phyloP scores from a whole-genome alignment of 805 yeast genomes.

The Metschnikowia chrysomelidarum region DNA sequence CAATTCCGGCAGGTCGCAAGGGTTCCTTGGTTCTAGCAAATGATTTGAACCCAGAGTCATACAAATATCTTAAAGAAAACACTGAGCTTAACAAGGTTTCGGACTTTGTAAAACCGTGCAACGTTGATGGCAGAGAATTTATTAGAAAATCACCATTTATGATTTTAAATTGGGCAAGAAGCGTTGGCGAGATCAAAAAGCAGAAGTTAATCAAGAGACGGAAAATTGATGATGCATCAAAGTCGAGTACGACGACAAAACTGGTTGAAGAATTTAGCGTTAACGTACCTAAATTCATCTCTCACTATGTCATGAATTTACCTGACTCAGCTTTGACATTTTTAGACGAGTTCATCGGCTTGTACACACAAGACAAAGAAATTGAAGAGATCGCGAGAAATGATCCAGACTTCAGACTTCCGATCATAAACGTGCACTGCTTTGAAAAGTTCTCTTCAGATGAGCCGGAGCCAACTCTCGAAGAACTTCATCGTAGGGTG shows the following conservation, averaged over 20 bases:
- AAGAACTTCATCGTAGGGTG: slow-evolving; percentile 66
- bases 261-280: slow-evolving; percentile 22
- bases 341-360: slow-evolving; percentile 71
- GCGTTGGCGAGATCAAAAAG: slow-evolving; percentile 34
- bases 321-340: slow-evolving; percentile 92
- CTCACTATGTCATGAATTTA: slow-evolving; percentile 89
- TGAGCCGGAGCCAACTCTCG: slow-evolving; percentile 68
- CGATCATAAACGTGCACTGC: slow-evolving; percentile 84
- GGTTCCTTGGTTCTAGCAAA: slow-evolving; percentile 81
- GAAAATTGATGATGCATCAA: slow-evolving; percentile 35
- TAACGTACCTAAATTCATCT: slow-evolving; percentile 51
- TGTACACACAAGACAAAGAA: slow-evolving; percentile 48
- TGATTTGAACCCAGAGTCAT: slow-evolving; percentile 89
- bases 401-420: slow-evolving; percentile 55
- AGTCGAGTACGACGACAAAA: slow-evolving; percentile 17
- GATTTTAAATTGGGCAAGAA: slow-evolving; percentile 45
- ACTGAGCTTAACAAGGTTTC: slow-evolving; percentile 60
- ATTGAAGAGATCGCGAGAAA: slow-evolving; percentile 32
- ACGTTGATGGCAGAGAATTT: slow-evolving; percentile 81
- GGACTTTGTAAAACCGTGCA: slow-evolving; percentile 57
- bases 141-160: slow-evolving; percentile 59
- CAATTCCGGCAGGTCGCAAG: slow-evolving; percentile 91
- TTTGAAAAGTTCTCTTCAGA: slow-evolving; percentile 83
- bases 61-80: slow-evolving; percentile 64
- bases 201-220: slow-evolving; percentile 36